Percentiles rank a stretch among this genome's conserved stretches.
phyloP scores from a whole-genome alignment of 345 rosid genomes.

The Camelina neglecta region DNA sequence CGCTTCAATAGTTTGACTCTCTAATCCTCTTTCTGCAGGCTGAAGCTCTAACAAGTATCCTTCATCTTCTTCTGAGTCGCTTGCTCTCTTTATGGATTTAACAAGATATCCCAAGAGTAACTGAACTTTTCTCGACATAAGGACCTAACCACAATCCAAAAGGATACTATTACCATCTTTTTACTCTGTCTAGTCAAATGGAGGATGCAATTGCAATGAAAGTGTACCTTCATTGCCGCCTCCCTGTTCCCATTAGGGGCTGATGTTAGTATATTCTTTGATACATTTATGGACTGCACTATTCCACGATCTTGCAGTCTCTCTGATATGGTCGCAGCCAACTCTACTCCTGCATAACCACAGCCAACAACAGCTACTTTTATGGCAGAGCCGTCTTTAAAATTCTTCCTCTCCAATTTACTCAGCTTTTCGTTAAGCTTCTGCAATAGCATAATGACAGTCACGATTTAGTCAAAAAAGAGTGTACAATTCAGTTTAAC shows the following conservation, averaged over 20 bases:
- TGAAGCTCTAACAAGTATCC: constrained; percentile 77
- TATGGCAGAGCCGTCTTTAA: constrained; percentile 59
- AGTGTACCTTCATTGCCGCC: constrained; percentile 79
- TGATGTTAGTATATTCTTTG: constrained; percentile 72
- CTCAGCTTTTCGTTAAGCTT: constrained; percentile 65
- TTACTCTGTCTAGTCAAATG: constrained; percentile 16
- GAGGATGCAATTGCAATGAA: constrained; percentile 3
- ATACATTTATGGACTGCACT: constrained; percentile 79
- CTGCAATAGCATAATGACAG: constrained; percentile 53
- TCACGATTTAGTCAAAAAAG: background rate
- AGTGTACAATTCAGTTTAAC: background rate
- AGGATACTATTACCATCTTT: background rate
- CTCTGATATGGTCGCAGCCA: constrained; percentile 94
- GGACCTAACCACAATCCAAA: constrained; percentile 61
- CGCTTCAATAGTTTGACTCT: constrained; percentile 69
- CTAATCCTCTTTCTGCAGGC: constrained; percentile 74
- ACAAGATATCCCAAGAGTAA: constrained; percentile 82
- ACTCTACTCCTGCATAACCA: constrained; percentile 93
- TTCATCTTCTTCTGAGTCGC: constrained; percentile 49
- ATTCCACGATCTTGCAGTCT: constrained; percentile 81
- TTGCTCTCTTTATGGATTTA: constrained; percentile 48
- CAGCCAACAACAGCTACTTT: constrained; percentile 87
- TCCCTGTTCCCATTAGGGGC: constrained; percentile 92
- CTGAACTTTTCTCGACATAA: constrained; percentile 74
- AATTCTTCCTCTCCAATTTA: constrained; percentile 71